A percentile compares a stretch with the other conserved stretches of the same genome.
Conservation (phyloP, 1,139 yeast genomes). For the Taiozyma sp. region DNA sequence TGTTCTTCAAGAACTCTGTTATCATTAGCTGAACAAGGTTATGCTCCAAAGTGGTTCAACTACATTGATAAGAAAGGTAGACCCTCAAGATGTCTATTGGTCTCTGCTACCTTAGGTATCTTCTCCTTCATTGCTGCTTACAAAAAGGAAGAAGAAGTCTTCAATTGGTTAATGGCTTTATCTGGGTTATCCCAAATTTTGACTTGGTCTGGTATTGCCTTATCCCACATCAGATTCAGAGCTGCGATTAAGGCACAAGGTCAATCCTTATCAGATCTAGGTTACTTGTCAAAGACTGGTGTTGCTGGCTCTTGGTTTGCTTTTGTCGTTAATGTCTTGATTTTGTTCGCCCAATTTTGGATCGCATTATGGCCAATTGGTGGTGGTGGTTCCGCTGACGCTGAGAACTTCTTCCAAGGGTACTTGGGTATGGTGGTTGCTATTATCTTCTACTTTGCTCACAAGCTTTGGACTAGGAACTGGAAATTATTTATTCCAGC, state of each 20-base stretch:
- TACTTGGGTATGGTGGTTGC: conserved; percentile 54
- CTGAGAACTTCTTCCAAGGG: conserved; percentile 46
- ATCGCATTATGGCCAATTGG: conserved; percentile 71
- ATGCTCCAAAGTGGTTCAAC: conserved; percentile 55
- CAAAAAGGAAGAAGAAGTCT: conserved; percentile 57
- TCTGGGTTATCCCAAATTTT: conserved; percentile 82
- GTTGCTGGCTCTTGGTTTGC: conserved; percentile 67
- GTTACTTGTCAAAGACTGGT: conserved; percentile 69
- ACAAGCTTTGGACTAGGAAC: conserved; percentile 45
- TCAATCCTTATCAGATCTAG: conserved; percentile 59
- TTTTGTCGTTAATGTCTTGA: conserved; percentile 51
- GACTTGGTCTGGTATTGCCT: conserved; percentile 79
- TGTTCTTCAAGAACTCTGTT: conserved; percentile 56
- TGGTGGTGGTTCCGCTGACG: conserved; percentile 37
- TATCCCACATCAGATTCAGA: conserved; percentile 78
- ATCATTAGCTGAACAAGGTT: conserved; percentile 54
- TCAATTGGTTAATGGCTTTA: conserved; percentile 77
- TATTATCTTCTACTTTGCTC: conserved; percentile 43
- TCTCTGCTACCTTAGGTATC: conserved; percentile 45
- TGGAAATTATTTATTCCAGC: conserved; percentile 39
- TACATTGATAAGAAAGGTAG: conserved; percentile 57
- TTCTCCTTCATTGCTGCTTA: conserved; percentile 51
- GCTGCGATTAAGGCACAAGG: conserved; percentile 65
- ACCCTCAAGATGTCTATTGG: conserved; percentile 48
- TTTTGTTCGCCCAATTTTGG: conserved; percentile 80